Evolutionary conservation across 306 rosid species (phyloP), one percentile per base, ranked within the genome.

Genomic region (Bauhinia variegata): DNA sequence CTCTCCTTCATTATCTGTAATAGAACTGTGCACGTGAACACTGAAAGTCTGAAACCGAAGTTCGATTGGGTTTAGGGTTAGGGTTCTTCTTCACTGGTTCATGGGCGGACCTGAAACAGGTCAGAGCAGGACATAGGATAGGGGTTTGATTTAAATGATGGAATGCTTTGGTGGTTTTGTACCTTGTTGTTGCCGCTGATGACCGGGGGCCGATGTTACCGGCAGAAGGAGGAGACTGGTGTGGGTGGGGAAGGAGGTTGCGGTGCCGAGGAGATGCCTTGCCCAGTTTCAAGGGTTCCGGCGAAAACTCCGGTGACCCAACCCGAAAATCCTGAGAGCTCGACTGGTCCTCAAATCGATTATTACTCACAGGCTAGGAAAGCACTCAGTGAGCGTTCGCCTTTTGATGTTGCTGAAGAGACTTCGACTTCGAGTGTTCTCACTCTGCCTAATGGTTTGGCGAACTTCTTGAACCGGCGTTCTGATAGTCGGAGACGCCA

Each of bases 191-290:
- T 77, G 76, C 83, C 75, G 99, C 81, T 73, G 80, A 91, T 95
- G 97, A 88, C 89, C 78, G 92, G 82, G 60, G 84, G 46, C 65
- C 85, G 84, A 90, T 95, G 92, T 80, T 85, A 77, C 80, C 88
- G 79, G 79, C 68, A 75, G 79, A 71, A 54, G 85, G 76, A 69
- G 63, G 82, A 75, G 95, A 77, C 73, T 81, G 87, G 84, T 67
- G 66, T 79, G 80, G 89, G 85, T 69, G 83, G 73, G 71, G 83
- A 74, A 50, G 75, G 78, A 30, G 83, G 74, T 55, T 68, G 79
- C 41, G 73, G 87, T 59, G 69, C 86, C 59, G 81, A 75, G 75
- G 86, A 80, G 71, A 64, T 75, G 82, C 68, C 85, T 12, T 68
- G 72, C 39, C 75, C 82, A 28, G 69, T 78, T 72, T 63, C 54